Conservation (phyloP, 2,329 filamentous ascomycete species). For the Phoma sp. region DNA sequence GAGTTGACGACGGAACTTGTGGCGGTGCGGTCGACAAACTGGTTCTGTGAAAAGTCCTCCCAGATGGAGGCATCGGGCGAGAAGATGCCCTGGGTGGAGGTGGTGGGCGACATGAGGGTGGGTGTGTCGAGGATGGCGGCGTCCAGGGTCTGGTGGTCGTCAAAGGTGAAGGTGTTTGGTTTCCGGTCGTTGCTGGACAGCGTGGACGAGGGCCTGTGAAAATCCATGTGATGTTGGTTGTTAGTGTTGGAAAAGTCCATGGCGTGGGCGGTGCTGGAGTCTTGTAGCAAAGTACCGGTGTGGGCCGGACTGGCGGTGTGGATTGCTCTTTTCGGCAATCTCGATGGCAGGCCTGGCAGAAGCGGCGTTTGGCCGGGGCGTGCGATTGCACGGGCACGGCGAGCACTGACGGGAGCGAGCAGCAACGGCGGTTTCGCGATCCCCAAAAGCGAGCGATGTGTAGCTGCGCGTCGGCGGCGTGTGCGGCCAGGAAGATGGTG, state of each 20-base stretch:
- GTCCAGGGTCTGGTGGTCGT: constrained; percentile 60
- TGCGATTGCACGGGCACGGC: constrained; percentile 2
- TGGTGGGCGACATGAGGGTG: constrained; percentile 58
- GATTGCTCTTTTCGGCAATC: constrained; percentile 46
- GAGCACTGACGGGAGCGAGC: constrained; percentile 7
- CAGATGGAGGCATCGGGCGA: constrained; percentile 59
- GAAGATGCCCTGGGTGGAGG: constrained; percentile 58
- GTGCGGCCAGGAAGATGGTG: constrained; percentile 9
- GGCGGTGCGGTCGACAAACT: constrained; percentile 49
- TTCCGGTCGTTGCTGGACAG: constrained; percentile 48
- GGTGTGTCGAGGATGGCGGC: constrained; percentile 50
- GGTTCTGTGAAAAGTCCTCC: constrained; percentile 55
- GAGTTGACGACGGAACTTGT: constrained; percentile 48
- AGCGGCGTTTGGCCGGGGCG: constrained; percentile 8
- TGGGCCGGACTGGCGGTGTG: constrained; percentile 50
- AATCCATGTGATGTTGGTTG: constrained; percentile 46
- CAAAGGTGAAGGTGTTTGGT: constrained; percentile 53
- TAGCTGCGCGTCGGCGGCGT: constrained; percentile 4
- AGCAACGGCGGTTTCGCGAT: not conserved
- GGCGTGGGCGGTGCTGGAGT: constrained; percentile 30
- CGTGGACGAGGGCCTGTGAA: constrained; percentile 48
- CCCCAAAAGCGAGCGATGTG: constrained; percentile 2
- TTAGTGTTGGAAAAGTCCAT: constrained; percentile 45
- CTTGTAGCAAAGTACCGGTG: constrained; percentile 53
- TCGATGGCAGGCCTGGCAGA: constrained; percentile 25